These are phyloP conservation scores for Elaeis guineensis DNA, from an alignment of 176 grass and related monocot species.

Conservation along the genomic window DNA sequence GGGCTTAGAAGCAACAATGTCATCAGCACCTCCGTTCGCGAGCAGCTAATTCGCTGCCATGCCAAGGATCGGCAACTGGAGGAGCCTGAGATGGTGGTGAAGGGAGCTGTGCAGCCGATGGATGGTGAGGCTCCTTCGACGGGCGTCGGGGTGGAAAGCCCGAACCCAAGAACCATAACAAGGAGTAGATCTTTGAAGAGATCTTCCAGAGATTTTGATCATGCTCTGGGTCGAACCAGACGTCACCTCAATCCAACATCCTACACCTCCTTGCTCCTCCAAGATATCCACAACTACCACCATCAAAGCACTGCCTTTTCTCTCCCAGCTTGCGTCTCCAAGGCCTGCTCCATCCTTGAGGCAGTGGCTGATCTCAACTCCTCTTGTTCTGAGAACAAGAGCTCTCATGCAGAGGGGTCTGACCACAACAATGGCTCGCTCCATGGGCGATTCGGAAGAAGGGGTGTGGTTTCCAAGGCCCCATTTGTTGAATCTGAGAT, in stretches of 20 bases:
- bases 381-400: constrained; percentile 49
- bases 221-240: constrained; percentile 23
- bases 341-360: constrained; percentile 95
- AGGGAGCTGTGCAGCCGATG: background rate
- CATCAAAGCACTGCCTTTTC: constrained; percentile 50
- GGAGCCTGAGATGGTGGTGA: background rate
- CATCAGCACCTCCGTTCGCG: too few relatives aligned
- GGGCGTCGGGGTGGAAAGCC: constrained; percentile 40
- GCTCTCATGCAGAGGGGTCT: constrained; percentile 22
- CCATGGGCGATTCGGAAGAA: constrained; percentile 23
- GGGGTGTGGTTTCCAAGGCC: background rate
- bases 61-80: background rate
- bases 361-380: constrained; percentile 88
- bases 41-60: too few relatives aligned
- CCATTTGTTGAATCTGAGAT: constrained; percentile 56
- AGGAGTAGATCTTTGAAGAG: constrained; percentile 46
- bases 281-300: constrained; percentile 90
- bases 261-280: constrained; percentile 61
- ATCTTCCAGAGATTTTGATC: constrained; percentile 70
- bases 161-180: constrained; percentile 24
- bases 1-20: too few relatives aligned
- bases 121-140: background rate
- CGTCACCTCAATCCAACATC: constrained; percentile 23
- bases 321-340: constrained; percentile 81
- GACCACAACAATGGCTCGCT: constrained; percentile 34